Evolutionary conservation across 768 basidiomycete species (phyloP).

Genomic region (Cytidiella melzeri): DNA sequence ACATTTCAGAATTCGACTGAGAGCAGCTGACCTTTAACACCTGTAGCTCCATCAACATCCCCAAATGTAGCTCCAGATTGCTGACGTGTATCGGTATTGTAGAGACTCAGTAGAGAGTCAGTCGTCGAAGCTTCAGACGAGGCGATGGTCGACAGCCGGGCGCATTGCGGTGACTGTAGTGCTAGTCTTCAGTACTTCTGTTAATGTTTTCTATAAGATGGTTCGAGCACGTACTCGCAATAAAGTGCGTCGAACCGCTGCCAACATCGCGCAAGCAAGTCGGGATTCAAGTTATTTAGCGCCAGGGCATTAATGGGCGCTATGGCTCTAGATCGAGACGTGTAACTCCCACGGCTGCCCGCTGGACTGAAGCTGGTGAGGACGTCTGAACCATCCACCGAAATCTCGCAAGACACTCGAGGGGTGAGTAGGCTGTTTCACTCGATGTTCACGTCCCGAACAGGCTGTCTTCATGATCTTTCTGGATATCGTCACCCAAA

Average conservation of each 20-base stretch:
- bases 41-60: background rate
- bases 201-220: background rate
- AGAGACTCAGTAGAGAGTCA: background rate
- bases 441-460: conserved; percentile 3
- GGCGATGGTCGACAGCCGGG: background rate
- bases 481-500: conserved; percentile 8
- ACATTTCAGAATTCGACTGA: background rate
- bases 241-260: background rate
- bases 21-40: background rate
- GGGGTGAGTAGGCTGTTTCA: conserved; percentile 32
- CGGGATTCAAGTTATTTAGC: background rate
- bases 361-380: conserved; percentile 7
- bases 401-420: conserved; percentile 19
- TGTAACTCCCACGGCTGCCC: conserved; percentile 6
- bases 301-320: background rate
- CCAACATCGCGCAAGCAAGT: background rate
- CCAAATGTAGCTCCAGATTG: background rate
- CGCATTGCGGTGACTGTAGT: background rate
- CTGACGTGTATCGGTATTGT: conserved; percentile 2
- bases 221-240: background rate
- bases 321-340: background rate
- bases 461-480: background rate
- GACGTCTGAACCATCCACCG: conserved; percentile 9
- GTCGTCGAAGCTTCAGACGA: background rate
- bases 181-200: background rate